phyloP scores from a whole-genome alignment of 1,284 basidiomycete genomes.

The Pisolithus thermaeus region DNA sequence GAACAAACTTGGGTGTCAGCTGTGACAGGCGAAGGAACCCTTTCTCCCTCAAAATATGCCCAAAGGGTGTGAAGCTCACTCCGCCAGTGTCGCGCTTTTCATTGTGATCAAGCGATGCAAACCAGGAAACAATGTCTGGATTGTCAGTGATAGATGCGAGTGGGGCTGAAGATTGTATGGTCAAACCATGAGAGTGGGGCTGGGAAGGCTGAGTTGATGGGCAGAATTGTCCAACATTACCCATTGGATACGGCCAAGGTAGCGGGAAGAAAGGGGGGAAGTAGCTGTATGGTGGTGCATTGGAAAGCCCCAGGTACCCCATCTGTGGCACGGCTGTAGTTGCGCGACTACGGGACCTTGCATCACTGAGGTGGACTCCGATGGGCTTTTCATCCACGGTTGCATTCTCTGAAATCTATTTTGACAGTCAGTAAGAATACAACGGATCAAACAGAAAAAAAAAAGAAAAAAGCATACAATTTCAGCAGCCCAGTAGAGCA shows the following conservation, averaged over 20 bases:
- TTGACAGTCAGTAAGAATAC: neutral
- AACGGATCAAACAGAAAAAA: neutral
- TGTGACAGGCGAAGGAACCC: neutral
- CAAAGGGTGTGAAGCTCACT: neutral
- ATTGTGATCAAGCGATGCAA: constrained; percentile 3
- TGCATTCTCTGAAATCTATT: no score
- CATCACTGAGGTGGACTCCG: no score
- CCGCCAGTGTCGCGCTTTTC: neutral
- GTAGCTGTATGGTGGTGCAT: neutral
- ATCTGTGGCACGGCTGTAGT: neutral
- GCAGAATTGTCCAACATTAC: no score
- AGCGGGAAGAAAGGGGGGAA: neutral
- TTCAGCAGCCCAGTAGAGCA: neutral
- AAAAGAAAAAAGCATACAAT: neutral
- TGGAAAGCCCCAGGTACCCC: neutral
- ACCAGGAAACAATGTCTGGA: neutral
- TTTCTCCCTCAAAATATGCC: no score
- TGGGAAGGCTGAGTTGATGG: no score
- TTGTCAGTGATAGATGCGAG: neutral
- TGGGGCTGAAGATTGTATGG: no score
- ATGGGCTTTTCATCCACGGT: neutral
- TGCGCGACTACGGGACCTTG: neutral
- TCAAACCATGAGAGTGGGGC: no score
- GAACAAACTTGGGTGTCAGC: no score
- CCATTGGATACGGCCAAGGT: no score